Conservation (phyloP, 2,329 filamentous ascomycete species). For the Neophaeococcomyces aloes region DNA sequence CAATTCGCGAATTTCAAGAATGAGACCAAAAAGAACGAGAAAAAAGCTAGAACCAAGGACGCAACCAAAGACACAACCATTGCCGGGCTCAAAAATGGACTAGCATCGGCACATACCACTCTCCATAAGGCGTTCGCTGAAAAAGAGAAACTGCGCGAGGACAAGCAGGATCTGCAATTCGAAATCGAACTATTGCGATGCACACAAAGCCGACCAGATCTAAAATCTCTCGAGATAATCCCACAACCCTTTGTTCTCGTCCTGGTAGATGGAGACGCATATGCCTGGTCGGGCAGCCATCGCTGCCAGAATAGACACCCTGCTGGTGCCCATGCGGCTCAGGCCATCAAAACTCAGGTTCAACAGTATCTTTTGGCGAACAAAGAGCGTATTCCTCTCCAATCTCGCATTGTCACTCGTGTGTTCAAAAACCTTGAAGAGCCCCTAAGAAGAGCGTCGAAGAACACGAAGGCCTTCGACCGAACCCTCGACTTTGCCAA, state of each 20-base stretch:
- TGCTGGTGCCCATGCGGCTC: slow-evolving; percentile 15
- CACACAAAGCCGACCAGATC: slow-evolving; percentile 7
- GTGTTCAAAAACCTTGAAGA: slow-evolving; percentile 15
- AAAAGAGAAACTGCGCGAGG: neutral
- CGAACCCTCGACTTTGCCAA: slow-evolving; percentile 13
- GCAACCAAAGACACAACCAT: no score
- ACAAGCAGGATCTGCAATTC: slow-evolving; percentile 10
- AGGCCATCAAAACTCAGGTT: slow-evolving; percentile 16
- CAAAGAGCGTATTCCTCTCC: slow-evolving; percentile 11
- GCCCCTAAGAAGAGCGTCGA: no score
- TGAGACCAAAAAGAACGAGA: no score
- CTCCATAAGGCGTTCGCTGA: neutral
- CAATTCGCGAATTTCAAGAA: no score
- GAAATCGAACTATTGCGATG: slow-evolving; percentile 17
- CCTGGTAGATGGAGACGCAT: slow-evolving; percentile 20
- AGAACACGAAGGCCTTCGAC: no score
- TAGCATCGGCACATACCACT: no score
- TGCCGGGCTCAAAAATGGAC: no score
- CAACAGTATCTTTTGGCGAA: slow-evolving; percentile 15
- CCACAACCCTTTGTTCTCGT: slow-evolving; percentile 19
- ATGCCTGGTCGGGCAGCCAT: slow-evolving; percentile 10
- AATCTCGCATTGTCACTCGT: slow-evolving; percentile 14
- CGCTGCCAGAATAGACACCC: neutral
- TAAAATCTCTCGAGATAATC: no score
- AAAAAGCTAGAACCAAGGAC: no score